A percentile compares a stretch with the other conserved stretches of the same genome.
Evolutionary conservation across 257 asterid species (phyloP).

Genomic region (Nicotiana sylvestris): DNA sequence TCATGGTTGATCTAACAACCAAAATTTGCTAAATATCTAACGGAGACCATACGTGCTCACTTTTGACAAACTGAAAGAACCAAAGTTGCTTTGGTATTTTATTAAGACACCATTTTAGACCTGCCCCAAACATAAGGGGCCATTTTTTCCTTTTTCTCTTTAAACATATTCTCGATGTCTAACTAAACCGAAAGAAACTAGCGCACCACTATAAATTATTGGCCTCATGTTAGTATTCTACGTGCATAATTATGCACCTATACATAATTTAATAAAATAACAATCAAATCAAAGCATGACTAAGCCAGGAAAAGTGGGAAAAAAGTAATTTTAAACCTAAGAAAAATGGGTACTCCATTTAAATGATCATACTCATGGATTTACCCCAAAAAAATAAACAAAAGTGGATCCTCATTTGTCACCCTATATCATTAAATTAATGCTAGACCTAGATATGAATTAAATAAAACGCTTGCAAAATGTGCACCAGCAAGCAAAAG

Average conservation of each 20-base stretch:
- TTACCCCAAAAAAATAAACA: conserved; percentile 10
- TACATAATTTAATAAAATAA: not conserved
- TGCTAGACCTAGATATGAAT: conserved; percentile 6
- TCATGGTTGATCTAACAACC: too few relatives aligned
- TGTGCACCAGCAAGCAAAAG: not conserved
- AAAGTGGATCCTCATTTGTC: conserved; percentile 25
- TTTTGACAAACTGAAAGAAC: too few relatives aligned
- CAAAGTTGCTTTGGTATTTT: too few relatives aligned
- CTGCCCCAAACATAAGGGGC: too few relatives aligned
- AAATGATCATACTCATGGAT: conserved; percentile 14
- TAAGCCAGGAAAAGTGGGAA: conserved; percentile 12
- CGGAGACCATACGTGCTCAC: too few relatives aligned
- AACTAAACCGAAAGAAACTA: not conserved
- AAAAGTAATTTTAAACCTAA: not conserved
- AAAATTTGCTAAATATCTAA: too few relatives aligned
- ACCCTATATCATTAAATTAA: conserved; percentile 20
- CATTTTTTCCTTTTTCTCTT: too few relatives aligned
- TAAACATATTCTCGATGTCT: too few relatives aligned
- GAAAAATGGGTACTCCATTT: conserved; percentile 13
- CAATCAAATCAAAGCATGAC: conserved; percentile 17
- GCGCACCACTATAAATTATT: conserved; percentile 10
- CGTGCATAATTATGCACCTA: conserved; percentile 22
- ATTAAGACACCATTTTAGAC: too few relatives aligned
- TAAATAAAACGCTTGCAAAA: not conserved
- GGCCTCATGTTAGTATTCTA: conserved; percentile 13